A percentile compares a stretch with the other conserved stretches of the same genome.
These are phyloP conservation scores for Ceratonia siliqua DNA, from an alignment of 306 rosid species.

Conservation along the genomic window DNA sequence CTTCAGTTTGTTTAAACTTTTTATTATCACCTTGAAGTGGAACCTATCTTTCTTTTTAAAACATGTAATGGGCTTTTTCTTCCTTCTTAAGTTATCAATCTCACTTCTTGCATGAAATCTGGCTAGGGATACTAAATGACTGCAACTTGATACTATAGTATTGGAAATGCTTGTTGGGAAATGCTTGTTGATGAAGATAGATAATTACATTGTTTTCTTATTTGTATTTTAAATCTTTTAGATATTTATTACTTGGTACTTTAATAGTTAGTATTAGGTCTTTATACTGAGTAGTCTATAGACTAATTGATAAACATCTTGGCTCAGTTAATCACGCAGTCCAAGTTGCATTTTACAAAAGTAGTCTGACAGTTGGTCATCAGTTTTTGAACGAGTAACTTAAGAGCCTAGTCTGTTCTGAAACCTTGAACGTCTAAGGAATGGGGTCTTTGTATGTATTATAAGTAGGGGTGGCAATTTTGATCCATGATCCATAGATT, in stretches of 20 bases:
- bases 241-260: background rate
- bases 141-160: slow-evolving; percentile 15
- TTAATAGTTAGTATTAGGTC: background rate
- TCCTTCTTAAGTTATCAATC: background rate
- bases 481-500: too few species aligned
- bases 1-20: background rate
- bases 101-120: background rate
- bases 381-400: background rate
- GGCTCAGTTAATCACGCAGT: background rate
- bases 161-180: background rate
- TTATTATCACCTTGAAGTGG: background rate
- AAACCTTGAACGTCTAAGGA: background rate
- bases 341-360: slow-evolving; percentile 11
- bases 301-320: background rate
- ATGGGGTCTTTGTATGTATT: background rate
- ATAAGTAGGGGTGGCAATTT: too few species aligned
- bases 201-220: background rate
- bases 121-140: slow-evolving; percentile 1
- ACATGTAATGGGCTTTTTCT: background rate
- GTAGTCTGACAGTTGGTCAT: background rate
- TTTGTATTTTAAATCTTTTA: background rate
- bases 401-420: background rate
- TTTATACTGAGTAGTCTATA: background rate
- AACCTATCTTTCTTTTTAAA: background rate
- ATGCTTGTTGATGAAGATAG: background rate